A percentile compares a stretch with the other conserved stretches of the same genome.
phyloP scores from a whole-genome alignment of 805 yeast species.

The Kuraishia molischiana region DNA sequence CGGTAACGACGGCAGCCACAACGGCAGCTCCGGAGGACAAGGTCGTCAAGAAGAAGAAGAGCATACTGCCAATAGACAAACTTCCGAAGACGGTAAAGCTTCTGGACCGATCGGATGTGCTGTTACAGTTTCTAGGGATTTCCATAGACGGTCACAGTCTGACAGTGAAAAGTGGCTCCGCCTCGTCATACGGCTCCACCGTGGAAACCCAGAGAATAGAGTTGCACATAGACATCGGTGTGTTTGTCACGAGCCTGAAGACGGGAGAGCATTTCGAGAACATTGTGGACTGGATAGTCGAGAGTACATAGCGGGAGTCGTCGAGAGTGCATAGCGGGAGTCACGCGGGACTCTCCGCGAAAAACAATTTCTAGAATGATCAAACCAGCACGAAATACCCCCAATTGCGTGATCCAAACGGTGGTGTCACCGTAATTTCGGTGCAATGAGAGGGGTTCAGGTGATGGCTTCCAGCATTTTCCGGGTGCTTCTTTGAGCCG shows the following conservation, averaged over 20 bases:
- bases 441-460: too few relatives aligned
- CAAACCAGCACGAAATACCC: too few relatives aligned
- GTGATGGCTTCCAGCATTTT: too few relatives aligned
- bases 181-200: background rate
- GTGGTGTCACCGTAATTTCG: too few relatives aligned
- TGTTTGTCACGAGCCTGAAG: conserved; percentile 13
- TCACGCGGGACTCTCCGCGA: too few relatives aligned
- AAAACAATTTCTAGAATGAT: too few relatives aligned
- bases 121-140: background rate
- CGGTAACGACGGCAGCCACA: background rate
- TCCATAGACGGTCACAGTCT: background rate
- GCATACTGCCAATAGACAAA: conserved; percentile 1
- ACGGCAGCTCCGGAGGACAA: background rate
- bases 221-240: conserved; percentile 12
- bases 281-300: conserved; percentile 13
- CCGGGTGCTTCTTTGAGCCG: too few relatives aligned
- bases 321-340: too few relatives aligned
- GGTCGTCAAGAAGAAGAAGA: background rate
- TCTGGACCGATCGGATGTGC: background rate
- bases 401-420: too few relatives aligned
- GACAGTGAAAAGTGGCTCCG: background rate
- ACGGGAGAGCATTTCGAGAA: conserved; percentile 9
- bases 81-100: background rate
- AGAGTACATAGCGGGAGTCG: background rate
- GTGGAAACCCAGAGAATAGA: conserved; percentile 3